A percentile compares a stretch with the other conserved stretches of the same genome.
Evolutionary conservation across 352 stramenopile genomes (phyloP).

Genomic region (Pythium aristosporum): DNA sequence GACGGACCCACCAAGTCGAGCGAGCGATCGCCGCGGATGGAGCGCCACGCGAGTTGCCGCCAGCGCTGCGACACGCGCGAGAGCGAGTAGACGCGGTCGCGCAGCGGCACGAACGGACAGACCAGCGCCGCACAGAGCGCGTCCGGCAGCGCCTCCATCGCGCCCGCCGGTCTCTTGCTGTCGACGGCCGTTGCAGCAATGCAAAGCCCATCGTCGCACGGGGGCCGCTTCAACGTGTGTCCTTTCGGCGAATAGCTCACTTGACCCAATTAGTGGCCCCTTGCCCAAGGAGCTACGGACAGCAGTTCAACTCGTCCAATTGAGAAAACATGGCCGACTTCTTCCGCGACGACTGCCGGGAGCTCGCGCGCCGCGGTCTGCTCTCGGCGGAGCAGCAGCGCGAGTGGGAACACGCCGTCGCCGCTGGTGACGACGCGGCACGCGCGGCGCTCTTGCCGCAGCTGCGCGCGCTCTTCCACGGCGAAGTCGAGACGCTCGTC

Average conservation of each 20-base stretch:
- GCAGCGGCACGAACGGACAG: constrained; percentile 54
- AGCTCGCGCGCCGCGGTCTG: constrained; percentile 20
- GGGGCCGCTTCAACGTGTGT: background rate
- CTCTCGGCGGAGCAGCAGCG: constrained; percentile 32
- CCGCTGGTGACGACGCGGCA: background rate
- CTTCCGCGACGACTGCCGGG: constrained; percentile 13
- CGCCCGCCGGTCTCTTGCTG: background rate
- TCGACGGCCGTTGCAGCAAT: background rate
- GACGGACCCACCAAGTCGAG: constrained; percentile 52
- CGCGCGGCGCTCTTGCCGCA: constrained; percentile 8
- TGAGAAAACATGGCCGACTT: constrained; percentile 8
- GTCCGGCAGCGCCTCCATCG: constrained; percentile 32
- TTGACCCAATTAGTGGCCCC: constrained; percentile 5
- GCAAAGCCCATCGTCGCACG: background rate
- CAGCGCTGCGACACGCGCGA: constrained; percentile 56
- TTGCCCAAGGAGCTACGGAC: background rate
- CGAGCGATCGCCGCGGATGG: constrained; percentile 44
- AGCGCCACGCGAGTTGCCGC: constrained; percentile 53
- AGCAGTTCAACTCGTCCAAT: background rate
- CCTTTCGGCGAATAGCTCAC: constrained; percentile 1
- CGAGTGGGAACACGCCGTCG: constrained; percentile 31
- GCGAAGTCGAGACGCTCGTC: constrained; percentile 48
- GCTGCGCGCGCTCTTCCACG: constrained; percentile 36
- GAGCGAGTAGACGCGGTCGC: constrained; percentile 56
- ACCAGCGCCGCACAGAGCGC: constrained; percentile 45